phyloP scores from a whole-genome alignment of 805 yeast species.

The Candida arabinofermentans region DNA sequence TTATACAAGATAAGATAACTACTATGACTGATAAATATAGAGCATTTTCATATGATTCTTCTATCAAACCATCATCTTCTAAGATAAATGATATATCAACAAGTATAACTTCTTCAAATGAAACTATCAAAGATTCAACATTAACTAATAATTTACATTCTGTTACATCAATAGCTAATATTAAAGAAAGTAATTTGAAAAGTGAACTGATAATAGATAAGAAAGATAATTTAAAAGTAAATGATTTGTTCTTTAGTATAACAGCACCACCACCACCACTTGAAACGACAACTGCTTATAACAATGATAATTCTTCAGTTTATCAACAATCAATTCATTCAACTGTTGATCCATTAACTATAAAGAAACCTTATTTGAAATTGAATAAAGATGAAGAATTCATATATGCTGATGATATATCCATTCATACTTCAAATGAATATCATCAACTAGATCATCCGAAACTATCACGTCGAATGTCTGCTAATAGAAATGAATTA shows the following conservation, averaged over 20 bases:
- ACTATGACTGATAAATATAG: too few relatives aligned
- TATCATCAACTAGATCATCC: background rate
- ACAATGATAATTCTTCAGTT: slow-evolving; percentile 19
- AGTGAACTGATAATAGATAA: slow-evolving; percentile 9
- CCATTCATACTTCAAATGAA: slow-evolving; percentile 6
- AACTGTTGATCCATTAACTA: slow-evolving; percentile 6
- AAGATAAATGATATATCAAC: too few relatives aligned
- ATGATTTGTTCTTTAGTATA: background rate
- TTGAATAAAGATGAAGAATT: slow-evolving; percentile 30
- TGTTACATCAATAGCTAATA: background rate
- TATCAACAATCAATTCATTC: slow-evolving; percentile 26
- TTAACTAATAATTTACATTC: background rate
- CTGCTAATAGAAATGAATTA: too few relatives aligned
- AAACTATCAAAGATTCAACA: too few relatives aligned
- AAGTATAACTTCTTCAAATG: too few relatives aligned
- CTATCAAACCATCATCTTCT: too few relatives aligned
- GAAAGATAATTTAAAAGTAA: background rate
- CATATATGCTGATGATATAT: slow-evolving; percentile 22
- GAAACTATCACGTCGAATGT: too few relatives aligned
- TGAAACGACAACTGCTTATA: too few relatives aligned
- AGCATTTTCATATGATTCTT: too few relatives aligned
- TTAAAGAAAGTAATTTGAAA: slow-evolving; percentile 6
- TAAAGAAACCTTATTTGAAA: too few relatives aligned
- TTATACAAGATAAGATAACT: too few relatives aligned
- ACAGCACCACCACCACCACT: too few relatives aligned